Conservation (phyloP, 164 flowering plant species). For the Protea cynaroides region DNA sequence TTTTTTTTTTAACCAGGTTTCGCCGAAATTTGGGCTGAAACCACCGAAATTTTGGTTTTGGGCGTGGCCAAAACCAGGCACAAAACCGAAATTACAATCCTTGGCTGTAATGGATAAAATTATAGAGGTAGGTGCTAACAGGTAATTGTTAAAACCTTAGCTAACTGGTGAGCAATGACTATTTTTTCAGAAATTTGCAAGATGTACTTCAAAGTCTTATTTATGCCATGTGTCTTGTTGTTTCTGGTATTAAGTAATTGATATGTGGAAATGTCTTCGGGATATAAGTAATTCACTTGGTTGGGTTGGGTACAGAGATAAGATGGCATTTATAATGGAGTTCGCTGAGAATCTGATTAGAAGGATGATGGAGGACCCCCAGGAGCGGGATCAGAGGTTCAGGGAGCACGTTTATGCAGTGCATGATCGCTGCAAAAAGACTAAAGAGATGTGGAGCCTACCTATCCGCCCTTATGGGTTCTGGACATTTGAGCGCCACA, state of each 20-base stretch:
- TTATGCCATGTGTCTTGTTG: neutral
- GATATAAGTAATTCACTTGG: neutral
- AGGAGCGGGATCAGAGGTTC: slow-evolving; percentile 66
- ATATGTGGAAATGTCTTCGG: too few relatives aligned
- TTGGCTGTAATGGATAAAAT: too few relatives aligned
- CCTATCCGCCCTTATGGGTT: slow-evolving; percentile 93
- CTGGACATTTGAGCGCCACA: slow-evolving; percentile 96
- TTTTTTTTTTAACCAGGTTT: too few relatives aligned
- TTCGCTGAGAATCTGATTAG: slow-evolving; percentile 81
- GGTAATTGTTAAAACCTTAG: too few relatives aligned
- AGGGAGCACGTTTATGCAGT: slow-evolving; percentile 64
- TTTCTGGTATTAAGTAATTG: neutral
- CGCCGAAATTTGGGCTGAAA: too few relatives aligned
- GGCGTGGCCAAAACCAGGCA: too few relatives aligned
- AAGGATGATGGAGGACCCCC: slow-evolving; percentile 87
- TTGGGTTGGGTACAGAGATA: neutral
- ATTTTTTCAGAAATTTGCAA: too few relatives aligned
- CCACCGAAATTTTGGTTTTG: too few relatives aligned
- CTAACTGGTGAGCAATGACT: too few relatives aligned
- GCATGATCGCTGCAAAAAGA: slow-evolving; percentile 67
- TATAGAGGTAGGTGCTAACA: too few relatives aligned
- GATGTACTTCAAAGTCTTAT: too few relatives aligned
- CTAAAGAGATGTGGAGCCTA: slow-evolving; percentile 86
- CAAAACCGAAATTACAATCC: too few relatives aligned
- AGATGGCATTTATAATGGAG: slow-evolving; percentile 85